A percentile compares a stretch with the other conserved stretches of the same genome.
phyloP scores from a whole-genome alignment of 371 early-diverging fungal genomes.

The Funneliformis caledonium region DNA sequence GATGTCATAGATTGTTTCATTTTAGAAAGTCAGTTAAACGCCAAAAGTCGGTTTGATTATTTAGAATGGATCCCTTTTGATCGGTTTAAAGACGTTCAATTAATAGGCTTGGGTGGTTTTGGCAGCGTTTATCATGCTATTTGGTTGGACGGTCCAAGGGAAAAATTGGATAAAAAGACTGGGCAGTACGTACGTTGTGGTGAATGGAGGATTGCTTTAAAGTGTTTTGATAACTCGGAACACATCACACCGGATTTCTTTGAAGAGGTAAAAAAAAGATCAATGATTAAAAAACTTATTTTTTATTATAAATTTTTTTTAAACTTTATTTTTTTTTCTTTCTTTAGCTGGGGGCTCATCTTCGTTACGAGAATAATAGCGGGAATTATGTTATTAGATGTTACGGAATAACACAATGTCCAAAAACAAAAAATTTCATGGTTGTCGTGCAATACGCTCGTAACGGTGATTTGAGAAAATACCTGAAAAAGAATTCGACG shows the following conservation, averaged over 20 bases:
- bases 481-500: background rate
- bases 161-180: background rate
- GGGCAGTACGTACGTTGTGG: background rate
- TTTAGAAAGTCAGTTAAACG: conserved; percentile 12
- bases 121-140: conserved; percentile 4
- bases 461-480: conserved; percentile 17
- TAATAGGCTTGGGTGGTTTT: background rate
- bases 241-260: conserved; percentile 9
- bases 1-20: conserved; percentile 32
- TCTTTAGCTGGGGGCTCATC: background rate
- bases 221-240: conserved; percentile 26
- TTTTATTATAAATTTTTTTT: background rate
- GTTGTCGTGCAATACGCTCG: conserved; percentile 24
- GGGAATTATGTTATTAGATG: conserved; percentile 2
- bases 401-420: conserved; percentile 21
- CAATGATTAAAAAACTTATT: background rate
- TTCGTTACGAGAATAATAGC: background rate
- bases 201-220: conserved; percentile 7
- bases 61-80: conserved; percentile 36
- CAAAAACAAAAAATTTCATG: conserved; percentile 12
- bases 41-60: conserved; percentile 20
- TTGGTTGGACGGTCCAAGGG: conserved; percentile 23
- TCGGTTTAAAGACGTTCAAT: conserved; percentile 25
- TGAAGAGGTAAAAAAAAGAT: background rate
- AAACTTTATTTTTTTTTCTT: background rate